These are phyloP conservation scores for Tetrahymena thermophila DNA, from an alignment of 73 alveolate species.

Conservation along the genomic window DNA sequence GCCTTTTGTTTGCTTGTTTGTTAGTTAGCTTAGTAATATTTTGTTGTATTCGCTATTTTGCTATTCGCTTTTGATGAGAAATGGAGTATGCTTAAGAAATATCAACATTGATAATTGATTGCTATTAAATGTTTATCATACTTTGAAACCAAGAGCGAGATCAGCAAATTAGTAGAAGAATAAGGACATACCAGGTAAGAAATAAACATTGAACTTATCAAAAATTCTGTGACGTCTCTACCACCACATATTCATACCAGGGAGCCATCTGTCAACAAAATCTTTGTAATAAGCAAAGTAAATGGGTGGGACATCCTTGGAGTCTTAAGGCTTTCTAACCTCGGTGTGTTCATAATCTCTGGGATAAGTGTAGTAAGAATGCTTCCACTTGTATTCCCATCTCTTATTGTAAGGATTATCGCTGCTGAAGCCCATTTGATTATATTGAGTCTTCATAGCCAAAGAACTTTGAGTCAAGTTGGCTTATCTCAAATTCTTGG, in stretches of 20 bases:
- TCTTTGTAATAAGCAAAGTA: slow-evolving; percentile 39
- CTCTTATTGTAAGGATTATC: slow-evolving; percentile 46
- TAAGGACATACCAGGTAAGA: slow-evolving; percentile 27
- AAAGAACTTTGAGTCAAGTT: not conserved
- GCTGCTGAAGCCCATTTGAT: slow-evolving; percentile 21
- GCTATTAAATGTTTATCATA: not conserved
- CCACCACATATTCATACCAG: slow-evolving; percentile 9
- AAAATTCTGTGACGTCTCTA: slow-evolving; percentile 44
- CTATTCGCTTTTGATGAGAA: not conserved
- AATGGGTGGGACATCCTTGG: slow-evolving; percentile 29
- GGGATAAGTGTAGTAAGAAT: slow-evolving; percentile 37
- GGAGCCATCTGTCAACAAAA: slow-evolving; percentile 38
- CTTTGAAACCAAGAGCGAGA: slow-evolving; percentile 39
- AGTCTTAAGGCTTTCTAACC: slow-evolving; percentile 34
- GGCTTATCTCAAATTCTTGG: not conserved
- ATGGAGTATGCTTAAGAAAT: not conserved
- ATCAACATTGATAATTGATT: not conserved
- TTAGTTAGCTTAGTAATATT: not conserved
- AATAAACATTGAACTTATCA: slow-evolving; percentile 41
- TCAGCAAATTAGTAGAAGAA: slow-evolving; percentile 20
- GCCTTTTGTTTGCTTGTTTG: not conserved
- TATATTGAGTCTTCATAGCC: slow-evolving; percentile 9
- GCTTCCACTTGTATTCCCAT: slow-evolving; percentile 43
- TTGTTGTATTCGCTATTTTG: not conserved
- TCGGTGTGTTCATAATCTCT: slow-evolving; percentile 47